Base-by-base conservation (phyloP, 1,284 basidiomycete genomes). In the Xerocomus minutiporus region DNA sequence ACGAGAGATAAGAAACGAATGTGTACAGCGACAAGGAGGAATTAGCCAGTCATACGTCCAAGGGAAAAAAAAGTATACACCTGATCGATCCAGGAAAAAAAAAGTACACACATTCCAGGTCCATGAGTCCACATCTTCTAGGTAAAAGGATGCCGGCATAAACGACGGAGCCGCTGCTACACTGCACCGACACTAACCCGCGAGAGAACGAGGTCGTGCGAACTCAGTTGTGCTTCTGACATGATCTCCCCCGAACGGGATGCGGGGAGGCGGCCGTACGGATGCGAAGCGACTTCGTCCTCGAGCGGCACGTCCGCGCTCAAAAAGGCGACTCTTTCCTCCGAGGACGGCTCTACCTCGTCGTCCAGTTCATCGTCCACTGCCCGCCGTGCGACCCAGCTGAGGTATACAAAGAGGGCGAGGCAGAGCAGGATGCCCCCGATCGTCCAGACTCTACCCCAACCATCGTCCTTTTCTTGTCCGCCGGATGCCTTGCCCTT, bases 351-450 rank as follows among this genome's bases (percentile, higher is more conserved):
- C 61, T 55, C 71, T 60, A 59, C 69, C 66, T 64, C 76, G 56
- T 84, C 83, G 40, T 79, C 82, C 26, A 91, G 73, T 67, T 92
- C 84, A 34, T 87, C 84, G 64, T 92, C 84, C 39, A 93, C 88
- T 1, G 91, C 91, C 54, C 80, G 79, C 26, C 89, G 82, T 26
- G 91, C 91, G 51, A 93, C 82, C 65, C 81, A 79, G 47, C 87
- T 83, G 45, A 93, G 77, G 71, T 93, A 93, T 54, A 91, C 59
- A 60, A 93, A 81, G 62, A 93, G 84, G 25, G 78, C 81, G 53
- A 92, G 63, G 65, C 89, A 93, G 1, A 93, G 77, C 28, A 74
- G 67, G 51, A 92, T 79, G 48, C 91, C 91, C 26, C 75, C 73
- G 50, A 84, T 72, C 12, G 88, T 87, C 73, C 81, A 90, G 62